Base-by-base conservation (phyloP, 1,284 basidiomycete species). In the Heliocybe sulcata region DNA sequence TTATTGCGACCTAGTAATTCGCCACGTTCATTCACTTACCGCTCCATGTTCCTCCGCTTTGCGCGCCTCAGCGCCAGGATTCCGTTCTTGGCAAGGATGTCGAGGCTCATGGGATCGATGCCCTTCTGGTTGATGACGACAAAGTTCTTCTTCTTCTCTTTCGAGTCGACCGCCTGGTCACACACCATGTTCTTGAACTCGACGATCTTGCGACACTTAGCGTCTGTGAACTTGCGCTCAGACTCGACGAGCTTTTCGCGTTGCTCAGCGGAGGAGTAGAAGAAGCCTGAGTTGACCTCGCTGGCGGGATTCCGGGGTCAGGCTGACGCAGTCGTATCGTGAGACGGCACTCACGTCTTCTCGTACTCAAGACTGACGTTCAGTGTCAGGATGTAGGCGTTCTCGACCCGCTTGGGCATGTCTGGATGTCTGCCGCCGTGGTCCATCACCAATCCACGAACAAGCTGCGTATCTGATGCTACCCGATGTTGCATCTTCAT, bases 401-500 rank as follows among this genome's bases (percentile, higher is more conserved):
- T 99, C 72, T 98, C 94, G 57, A 99, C 84, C 61, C 94, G 86
- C 77, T 96, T 98, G 50, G 97, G 95, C 97, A 99, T 99, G 72
- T 99, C 97, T 3, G 96, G 95, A 74, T 99, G 97, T 61, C 97
- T 79, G 51, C 93, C 94, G 61, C 97, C 97, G 69, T 99, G 94
- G 71, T 92, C 90, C 65, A 99, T 79, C 50, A 99, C 97, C 56
- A 99, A 80, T 53, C 97, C 97, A 63, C 92, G 89, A 63, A 99
- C 79, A 52, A 99, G 84, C 69, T 97, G 91, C n/a, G 97, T 99
- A 73, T 99, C 97, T 47, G 93, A 94, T 57, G 97, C 94, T 53
- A 90, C 95, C 67, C 94, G 89, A 77, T 99, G 97, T 72, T 98
- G 96, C 97, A 99, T 99, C 79, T 99, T 99, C 96, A 99, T 99